Conservation (phyloP, 1,284 basidiomycete genomes). For the Gomphus bonarii region DNA sequence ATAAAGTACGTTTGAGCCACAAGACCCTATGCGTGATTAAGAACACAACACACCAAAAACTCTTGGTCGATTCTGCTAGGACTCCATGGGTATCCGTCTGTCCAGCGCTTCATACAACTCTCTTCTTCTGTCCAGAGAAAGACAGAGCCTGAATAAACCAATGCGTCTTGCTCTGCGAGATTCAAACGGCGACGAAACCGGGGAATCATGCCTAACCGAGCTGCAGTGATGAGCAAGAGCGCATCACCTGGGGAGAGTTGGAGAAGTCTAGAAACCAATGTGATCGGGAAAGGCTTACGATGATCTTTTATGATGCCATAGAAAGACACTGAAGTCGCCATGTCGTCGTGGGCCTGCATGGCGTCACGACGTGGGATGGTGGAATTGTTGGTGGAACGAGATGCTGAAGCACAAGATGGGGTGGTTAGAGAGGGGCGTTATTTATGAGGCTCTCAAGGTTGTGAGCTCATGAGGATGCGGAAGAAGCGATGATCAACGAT, state of each 20-base stretch:
- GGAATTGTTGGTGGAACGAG: background rate
- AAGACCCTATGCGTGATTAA: background rate
- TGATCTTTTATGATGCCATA: conserved; percentile 7
- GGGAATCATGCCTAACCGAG: conserved; percentile 59
- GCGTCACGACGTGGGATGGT: no score
- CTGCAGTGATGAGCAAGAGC: conserved; percentile 69
- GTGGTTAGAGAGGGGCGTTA: background rate
- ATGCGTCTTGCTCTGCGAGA: conserved; percentile 59
- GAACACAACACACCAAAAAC: conserved; percentile 43
- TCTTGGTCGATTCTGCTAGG: conserved; percentile 75
- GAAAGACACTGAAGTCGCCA: conserved; percentile 4
- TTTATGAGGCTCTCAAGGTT: background rate
- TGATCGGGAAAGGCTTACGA: background rate
- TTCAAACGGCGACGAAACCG: conserved; percentile 70
- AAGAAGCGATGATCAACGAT: background rate
- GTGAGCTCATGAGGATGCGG: background rate
- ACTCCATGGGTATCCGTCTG: conserved; percentile 73
- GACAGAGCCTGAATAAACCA: conserved; percentile 71
- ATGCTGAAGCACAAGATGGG: background rate
- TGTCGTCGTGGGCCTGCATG: background rate
- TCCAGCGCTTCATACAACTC: conserved; percentile 79
- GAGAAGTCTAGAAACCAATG: conserved; percentile 17
- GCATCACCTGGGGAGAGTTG: conserved; percentile 66
- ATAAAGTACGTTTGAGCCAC: background rate
- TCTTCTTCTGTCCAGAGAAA: conserved; percentile 79